Conservation (phyloP, 2,329 filamentous ascomycete species). For the Colletotrichum viniferum region DNA sequence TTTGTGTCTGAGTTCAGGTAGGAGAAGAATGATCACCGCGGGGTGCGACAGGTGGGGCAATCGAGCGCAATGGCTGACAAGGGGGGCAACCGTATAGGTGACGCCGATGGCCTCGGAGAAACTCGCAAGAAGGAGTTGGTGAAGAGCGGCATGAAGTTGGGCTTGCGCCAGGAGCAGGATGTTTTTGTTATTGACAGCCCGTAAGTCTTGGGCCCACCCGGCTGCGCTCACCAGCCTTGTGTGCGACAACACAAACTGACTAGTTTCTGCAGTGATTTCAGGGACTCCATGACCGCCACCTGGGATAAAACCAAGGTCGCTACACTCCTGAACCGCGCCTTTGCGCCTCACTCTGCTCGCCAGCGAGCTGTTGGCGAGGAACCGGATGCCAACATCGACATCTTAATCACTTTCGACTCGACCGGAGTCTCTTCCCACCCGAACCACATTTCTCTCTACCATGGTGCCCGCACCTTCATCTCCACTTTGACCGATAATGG, state of each 20-base stretch:
- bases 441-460: constrained; percentile 90
- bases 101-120: constrained; percentile 86
- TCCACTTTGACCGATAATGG: constrained; percentile 63
- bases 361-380: constrained; percentile 33
- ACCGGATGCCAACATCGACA: constrained; percentile 68
- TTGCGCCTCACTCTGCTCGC: constrained; percentile 67
- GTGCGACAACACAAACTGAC: neutral
- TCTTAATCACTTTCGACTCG: constrained; percentile 89
- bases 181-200: constrained; percentile 84
- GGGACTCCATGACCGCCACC: constrained; percentile 82
- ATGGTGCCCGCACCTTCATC: constrained; percentile 79
- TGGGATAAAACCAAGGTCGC: constrained; percentile 79
- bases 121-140: constrained; percentile 83
- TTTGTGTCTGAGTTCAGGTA: constrained; percentile 86
- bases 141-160: constrained; percentile 78
- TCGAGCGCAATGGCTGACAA: constrained; percentile 8
- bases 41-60: neutral
- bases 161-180: constrained; percentile 75
- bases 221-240: neutral
- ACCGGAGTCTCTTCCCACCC: constrained; percentile 84
- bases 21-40: constrained; percentile 23
- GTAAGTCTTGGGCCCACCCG: constrained; percentile 44
- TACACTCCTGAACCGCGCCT: constrained; percentile 71
- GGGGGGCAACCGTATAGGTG: constrained; percentile 50
- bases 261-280: constrained; percentile 65